Base-by-base conservation (phyloP, 1,139 yeast genomes). In the Pichia sp. region DNA sequence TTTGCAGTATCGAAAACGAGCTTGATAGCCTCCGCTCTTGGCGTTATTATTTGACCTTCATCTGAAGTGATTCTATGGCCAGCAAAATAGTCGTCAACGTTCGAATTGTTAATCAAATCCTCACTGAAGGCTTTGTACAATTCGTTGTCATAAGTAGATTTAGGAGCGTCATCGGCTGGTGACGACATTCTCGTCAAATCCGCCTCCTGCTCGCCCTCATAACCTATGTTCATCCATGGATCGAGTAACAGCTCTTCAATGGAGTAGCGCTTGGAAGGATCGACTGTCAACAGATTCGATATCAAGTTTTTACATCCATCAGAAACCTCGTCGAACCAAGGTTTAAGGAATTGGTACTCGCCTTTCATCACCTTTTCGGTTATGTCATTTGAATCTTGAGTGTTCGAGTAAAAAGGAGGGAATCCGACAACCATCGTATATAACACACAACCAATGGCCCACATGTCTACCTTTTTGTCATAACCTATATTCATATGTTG, bases 321-420 rank as follows among this genome's bases (percentile, higher is more conserved):
- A 23, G 79, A 73, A 40, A 80, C 79, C 63, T 80, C 85, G 63
- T 80, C 84, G 80, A 83, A 80, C 85, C 85, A 80, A 6, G 85
- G 85, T 46, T 75, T 70, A 59, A 80, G 71, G 57, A 79, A 80
- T 25, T 80, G 75, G 65, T 74, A 80, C 55, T 79, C 81, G 40
- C 85, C 85, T 47, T 70, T 71, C 39, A 82, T 78, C n/a, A 80
- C 84, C 63, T 80, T 80, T 60, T 78, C 77, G 19, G 83, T 78
- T 52, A 80, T 74, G 8, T 77, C 72, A 60, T 78, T 81, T 47
- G 79, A 75, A 52, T 82, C 71, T 53, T 64, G 67, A 41, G 62
- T 63, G 60, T 77, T 82, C 54, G 81, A 83, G 61, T 80, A 80
- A 60, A 80, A 80, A 18, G 85, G 85, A 2, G 85, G 84, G 62